Evolutionary conservation across 768 basidiomycete species (phyloP).

Genomic region (Suillus weaverae): DNA sequence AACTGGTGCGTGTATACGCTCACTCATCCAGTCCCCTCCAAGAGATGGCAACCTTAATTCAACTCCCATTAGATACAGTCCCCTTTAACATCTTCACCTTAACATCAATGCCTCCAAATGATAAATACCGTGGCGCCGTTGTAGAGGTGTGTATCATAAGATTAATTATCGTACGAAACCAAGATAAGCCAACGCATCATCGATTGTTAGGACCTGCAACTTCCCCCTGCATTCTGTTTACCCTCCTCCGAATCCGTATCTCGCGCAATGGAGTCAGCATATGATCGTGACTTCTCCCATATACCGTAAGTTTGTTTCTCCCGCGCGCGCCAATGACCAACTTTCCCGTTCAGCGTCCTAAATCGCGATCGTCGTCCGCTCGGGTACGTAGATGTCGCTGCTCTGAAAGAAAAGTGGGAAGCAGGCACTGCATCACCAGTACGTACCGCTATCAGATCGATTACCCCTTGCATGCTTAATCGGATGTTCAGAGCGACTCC

Average conservation of each 20-base stretch:
- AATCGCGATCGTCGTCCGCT: slow-evolving; percentile 70
- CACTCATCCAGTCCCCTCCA: not conserved
- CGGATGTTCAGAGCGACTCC: slow-evolving; percentile 60
- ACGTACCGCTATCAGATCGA: slow-evolving; percentile 23
- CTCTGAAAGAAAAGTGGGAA: slow-evolving; percentile 78
- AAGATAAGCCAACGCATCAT: slow-evolving; percentile 8
- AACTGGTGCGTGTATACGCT: not conserved
- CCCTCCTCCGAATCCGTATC: slow-evolving; percentile 69
- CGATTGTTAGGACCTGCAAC: slow-evolving; percentile 61
- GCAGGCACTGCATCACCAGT: slow-evolving; percentile 71
- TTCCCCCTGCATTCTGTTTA: slow-evolving; percentile 86
- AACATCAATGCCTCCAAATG: slow-evolving; percentile 20
- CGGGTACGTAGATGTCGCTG: slow-evolving; percentile 81
- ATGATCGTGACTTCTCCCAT: slow-evolving; percentile 92
- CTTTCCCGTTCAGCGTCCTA: slow-evolving; percentile 56
- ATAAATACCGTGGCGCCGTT: slow-evolving; percentile 85
- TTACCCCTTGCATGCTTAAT: not conserved
- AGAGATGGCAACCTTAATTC: slow-evolving; percentile 12
- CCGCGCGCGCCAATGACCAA: not conserved
- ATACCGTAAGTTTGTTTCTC: slow-evolving; percentile 62
- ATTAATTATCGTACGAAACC: not conserved
- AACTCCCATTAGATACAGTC: slow-evolving; percentile 2
- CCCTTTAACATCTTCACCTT: not conserved
- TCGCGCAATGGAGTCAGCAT: slow-evolving; percentile 81
- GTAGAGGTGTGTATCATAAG: slow-evolving; percentile 62